A percentile compares a stretch with the other conserved stretches of the same genome.
Conservation (phyloP, 2,329 filamentous ascomycete species). For the Aspergillus chevalieri region DNA sequence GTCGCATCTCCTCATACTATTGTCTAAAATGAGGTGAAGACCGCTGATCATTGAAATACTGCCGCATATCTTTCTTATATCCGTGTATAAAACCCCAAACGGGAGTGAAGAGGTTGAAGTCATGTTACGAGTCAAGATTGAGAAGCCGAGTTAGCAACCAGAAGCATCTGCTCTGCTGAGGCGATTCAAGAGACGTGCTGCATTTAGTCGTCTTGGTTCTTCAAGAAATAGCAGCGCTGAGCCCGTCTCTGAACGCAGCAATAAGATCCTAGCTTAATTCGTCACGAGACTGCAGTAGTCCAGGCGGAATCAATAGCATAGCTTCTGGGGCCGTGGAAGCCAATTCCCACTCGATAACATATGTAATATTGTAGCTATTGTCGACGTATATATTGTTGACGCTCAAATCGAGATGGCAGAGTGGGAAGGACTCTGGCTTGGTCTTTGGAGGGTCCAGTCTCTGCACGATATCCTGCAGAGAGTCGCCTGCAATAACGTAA, state of each 20-base stretch:
- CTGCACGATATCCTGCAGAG: slow-evolving; percentile 12
- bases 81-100: too few species aligned
- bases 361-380: slow-evolving; percentile 26
- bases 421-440: slow-evolving; percentile 5
- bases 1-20: slow-evolving; percentile 8
- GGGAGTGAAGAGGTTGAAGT: too few species aligned
- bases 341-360: slow-evolving; percentile 27
- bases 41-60: slow-evolving; percentile 7
- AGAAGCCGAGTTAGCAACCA: too few species aligned
- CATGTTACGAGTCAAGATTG: too few species aligned
- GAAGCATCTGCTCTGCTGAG: too few species aligned
- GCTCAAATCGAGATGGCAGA: slow-evolving; percentile 32
- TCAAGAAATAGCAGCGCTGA: too few species aligned
- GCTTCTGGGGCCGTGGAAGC: slow-evolving; percentile 14
- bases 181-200: too few species aligned
- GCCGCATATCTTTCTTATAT: not conserved
- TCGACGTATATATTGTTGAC: slow-evolving; percentile 35
- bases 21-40: slow-evolving; percentile 8
- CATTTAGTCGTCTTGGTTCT: too few species aligned
- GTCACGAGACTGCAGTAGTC: slow-evolving; percentile 17
- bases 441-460: not conserved
- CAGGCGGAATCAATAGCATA: slow-evolving; percentile 14
- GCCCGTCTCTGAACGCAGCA: too few species aligned
- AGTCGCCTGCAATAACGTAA: slow-evolving; percentile 15
- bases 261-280: not conserved